Evolutionary conservation across 441 rosid species (phyloP), one percentile per base, ranked within the genome.

Genomic region (Bocquillonia castaneifolia): DNA sequence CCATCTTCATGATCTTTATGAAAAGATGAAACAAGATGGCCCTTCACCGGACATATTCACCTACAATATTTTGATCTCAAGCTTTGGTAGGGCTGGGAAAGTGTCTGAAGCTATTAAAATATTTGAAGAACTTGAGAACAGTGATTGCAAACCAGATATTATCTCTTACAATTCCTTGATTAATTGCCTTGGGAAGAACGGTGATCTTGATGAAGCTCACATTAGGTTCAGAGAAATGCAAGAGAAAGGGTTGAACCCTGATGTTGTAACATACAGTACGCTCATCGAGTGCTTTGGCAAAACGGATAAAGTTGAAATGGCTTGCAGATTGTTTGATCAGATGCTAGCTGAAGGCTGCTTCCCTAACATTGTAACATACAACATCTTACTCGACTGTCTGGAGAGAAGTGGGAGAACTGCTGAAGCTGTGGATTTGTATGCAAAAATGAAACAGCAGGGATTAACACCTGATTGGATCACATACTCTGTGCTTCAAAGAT

Each of bases 271-370:
- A 7, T 94, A 94, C 75, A 85, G 97, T 73, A 94, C 97, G 0
- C 80, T 94, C 18, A 94, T 91, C 0, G 98, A 93, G 78, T 93
- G 99, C 74, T 91, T 91, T 74, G 99, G 99, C 23, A 93, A 91
- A 79, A 86, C 93, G 0, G 91, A 88, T 66, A 88, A 84, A 82
- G 91, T 91, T 25, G 96, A 94, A 61, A 94, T 87, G 96, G 97
- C 96, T 51, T 76, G 86, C 66, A 72, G 89, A 52, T 82, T 94
- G 82, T 91, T 89, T 6, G 90, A 92, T 64, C 86, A 90, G 84
- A 94, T 92, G 99, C 73, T 86, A 45, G 80, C 72, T 12, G 88
- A 81, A 57, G 97, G 91, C 20, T 91, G 99, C 81, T 81, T 51
- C 31, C 96, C 97, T 0, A 91, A 91, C 79, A 86, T 89, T 77